These are phyloP conservation scores for Knoxia roxburghii DNA, from an alignment of 257 asterid species.

Conservation along the genomic window DNA sequence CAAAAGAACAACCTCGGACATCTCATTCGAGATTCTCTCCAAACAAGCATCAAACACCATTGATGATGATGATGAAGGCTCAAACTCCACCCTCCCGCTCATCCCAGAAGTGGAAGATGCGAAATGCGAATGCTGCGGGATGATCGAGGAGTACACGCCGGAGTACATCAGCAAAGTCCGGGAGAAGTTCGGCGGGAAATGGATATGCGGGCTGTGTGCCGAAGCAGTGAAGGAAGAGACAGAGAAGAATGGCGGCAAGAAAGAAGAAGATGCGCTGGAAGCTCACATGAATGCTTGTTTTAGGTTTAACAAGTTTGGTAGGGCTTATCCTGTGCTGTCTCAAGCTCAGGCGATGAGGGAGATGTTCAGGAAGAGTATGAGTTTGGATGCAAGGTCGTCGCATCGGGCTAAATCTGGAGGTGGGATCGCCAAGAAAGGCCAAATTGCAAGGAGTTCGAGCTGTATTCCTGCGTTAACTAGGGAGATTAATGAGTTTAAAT, in stretches of 20 bases:
- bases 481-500: constrained; percentile 25
- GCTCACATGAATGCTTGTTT: constrained; percentile 77
- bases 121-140: constrained; percentile 95
- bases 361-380: constrained; percentile 44
- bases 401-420: constrained; percentile 23
- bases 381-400: constrained; percentile 8
- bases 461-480: constrained; percentile 41
- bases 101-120: constrained; percentile 76
- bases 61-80: neutral
- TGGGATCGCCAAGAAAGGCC: constrained; percentile 17
- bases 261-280: constrained; percentile 45
- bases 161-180: constrained; percentile 52
- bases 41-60: constrained; percentile 13
- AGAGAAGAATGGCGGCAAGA: constrained; percentile 70
- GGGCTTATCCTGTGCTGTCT: constrained; percentile 74
- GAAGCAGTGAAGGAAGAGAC: constrained; percentile 87
- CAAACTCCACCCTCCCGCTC: constrained; percentile 3
- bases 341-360: constrained; percentile 90
- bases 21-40: constrained; percentile 46
- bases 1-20: constrained; percentile 69
- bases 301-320: constrained; percentile 57
- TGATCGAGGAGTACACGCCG: constrained; percentile 81
- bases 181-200: constrained; percentile 46
- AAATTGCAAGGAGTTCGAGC: constrained; percentile 34
- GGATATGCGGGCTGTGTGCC: constrained; percentile 82